Base-by-base conservation (phyloP, 805 yeast species). In the Brettanomyces bruxellensis region DNA sequence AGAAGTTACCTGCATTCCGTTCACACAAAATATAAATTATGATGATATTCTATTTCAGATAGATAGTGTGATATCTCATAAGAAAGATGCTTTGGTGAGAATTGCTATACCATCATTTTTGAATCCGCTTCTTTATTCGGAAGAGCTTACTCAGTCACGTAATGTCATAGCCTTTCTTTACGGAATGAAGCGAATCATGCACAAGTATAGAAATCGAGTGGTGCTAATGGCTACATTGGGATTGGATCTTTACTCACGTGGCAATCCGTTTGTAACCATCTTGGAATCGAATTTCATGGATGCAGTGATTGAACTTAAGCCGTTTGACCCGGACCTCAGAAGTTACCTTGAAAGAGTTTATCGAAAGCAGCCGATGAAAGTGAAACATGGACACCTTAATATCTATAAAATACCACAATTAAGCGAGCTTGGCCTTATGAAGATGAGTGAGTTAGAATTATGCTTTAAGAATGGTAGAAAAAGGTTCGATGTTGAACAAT, bases 381-480 rank as follows among this genome's bases (percentile, higher is more conserved):
- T 85, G 25, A 89, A 83, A 54, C 97, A 90, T 57, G 99, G 98
- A 0, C 73, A 89, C 45, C 75, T 91, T 38, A 86, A 91, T 58
- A 69, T 93, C 3, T 61, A 75, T 47, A 86, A 86, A 55, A 57
- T 90, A 7, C 93, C 96, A 0, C 70, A 76, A 1, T 65, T 87
- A 34, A 78, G 87, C 46, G 89, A 82, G 42, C 62, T 80, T 23
- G 98, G 99, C 1, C 71, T 78, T 55, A 90, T 89, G 96, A 77
- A 78, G 52, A 75, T 79, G 1, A 76, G 79, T 47, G 71, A 72
- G 48, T 82, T 85, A 49, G 97, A 90, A 64, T 83, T 77, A 62
- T 88, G 95, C 4, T 91, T 90, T 67, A 81, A 82, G 58, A 86
- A 88, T 53, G 91, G 96, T 12, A 75, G 85, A 51, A 79, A 80